These are phyloP conservation scores for Allomyces javanicus DNA, from an alignment of 192 early-diverging fungal genomes.

Conservation along the genomic window DNA sequence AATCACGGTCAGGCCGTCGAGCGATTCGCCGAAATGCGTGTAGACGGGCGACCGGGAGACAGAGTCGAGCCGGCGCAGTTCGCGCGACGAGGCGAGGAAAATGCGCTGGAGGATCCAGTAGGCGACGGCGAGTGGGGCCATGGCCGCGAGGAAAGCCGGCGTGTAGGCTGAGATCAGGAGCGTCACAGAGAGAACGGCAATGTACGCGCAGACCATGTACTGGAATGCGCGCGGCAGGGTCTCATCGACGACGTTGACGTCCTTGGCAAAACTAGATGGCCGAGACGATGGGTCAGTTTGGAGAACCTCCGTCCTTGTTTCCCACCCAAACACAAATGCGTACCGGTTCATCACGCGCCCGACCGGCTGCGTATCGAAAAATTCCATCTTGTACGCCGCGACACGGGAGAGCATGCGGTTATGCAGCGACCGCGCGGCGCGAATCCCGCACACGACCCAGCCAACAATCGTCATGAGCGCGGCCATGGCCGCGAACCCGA, in stretches of 20 bases:
- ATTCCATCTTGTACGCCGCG: constrained; percentile 47
- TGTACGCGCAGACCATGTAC: not conserved
- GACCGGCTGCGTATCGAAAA: constrained; percentile 57
- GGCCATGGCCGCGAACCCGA: constrained; percentile 21
- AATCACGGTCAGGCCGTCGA: constrained; percentile 4
- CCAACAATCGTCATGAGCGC: constrained; percentile 28
- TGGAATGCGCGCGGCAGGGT: constrained; percentile 16
- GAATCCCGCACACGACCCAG: constrained; percentile 39
- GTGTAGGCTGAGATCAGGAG: not conserved
- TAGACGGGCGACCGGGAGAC: constrained; percentile 3
- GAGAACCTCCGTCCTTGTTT: too few relatives aligned
- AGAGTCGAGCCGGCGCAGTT: constrained; percentile 4
- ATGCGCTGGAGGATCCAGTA: not conserved
- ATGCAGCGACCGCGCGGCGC: constrained; percentile 48
- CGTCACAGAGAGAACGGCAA: not conserved
- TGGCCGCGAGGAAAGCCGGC: not conserved
- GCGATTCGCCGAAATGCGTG: constrained; percentile 3
- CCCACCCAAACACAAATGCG: not conserved
- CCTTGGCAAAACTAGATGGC: constrained; percentile 22
- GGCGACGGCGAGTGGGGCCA: not conserved
- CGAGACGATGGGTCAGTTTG: too few relatives aligned
- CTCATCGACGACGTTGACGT: constrained; percentile 46
- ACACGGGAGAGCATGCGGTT: constrained; percentile 39
- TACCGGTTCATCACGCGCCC: constrained; percentile 58
- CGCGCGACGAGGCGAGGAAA: not conserved